Evolutionary conservation across 2,329 filamentous ascomycete species (phyloP).

Genomic region (Aspergillus sojae): DNA sequence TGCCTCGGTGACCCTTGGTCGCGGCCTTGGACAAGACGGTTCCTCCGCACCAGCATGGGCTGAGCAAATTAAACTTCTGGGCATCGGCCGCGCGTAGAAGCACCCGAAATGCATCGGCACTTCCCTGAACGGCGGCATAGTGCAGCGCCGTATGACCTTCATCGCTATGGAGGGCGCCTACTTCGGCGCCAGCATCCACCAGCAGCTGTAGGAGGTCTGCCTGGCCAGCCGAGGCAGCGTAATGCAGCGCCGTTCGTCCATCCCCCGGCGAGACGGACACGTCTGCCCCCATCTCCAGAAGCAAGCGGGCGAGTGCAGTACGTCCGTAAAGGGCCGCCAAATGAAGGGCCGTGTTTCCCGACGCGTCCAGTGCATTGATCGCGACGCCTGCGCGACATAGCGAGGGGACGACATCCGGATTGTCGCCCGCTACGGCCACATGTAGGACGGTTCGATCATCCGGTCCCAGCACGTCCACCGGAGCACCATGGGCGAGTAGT

Average conservation of each 20-base stretch:
- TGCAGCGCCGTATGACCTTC: constrained; percentile 2
- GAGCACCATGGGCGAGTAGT: neutral
- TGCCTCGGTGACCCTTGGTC: neutral
- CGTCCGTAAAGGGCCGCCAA: neutral
- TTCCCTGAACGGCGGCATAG: neutral
- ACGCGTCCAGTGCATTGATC: neutral
- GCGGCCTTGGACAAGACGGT: neutral
- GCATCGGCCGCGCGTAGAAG: neutral
- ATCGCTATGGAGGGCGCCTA: neutral
- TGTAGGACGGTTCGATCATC: neutral
- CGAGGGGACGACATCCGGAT: neutral
- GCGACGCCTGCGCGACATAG: neutral
- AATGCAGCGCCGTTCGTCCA: constrained; percentile 4
- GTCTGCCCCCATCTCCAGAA: constrained; percentile 1
- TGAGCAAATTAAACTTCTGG: neutral
- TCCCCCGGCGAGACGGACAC: neutral
- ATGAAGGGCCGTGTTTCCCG: neutral
- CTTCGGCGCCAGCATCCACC: constrained; percentile 1
- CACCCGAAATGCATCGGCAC: neutral
- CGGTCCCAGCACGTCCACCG: neutral
- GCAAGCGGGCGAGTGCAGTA: neutral
- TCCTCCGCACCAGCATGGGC: constrained; percentile 1
- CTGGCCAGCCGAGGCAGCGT: neutral
- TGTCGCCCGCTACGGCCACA: neutral
- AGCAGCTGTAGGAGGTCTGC: neutral